These are phyloP conservation scores for Phytopythium kandeliae DNA, from an alignment of 352 stramenopile species.

Conservation along the genomic window DNA sequence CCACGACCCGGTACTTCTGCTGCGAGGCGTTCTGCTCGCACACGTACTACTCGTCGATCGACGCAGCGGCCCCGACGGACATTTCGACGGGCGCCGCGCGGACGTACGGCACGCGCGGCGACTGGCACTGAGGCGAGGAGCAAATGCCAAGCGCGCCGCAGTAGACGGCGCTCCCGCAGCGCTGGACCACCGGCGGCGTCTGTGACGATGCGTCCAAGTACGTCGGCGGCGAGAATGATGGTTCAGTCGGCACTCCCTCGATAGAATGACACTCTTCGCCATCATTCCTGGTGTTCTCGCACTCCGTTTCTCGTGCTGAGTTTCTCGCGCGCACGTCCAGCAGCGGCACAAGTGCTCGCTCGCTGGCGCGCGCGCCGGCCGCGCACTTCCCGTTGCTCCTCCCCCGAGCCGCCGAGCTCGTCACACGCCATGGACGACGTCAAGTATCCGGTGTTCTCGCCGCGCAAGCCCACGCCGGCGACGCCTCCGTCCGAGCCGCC, in stretches of 20 bases:
- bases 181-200: no score
- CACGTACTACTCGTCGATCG: conserved; percentile 7
- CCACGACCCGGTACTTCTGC: conserved; percentile 43
- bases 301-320: neutral
- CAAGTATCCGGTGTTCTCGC: conserved; percentile 22
- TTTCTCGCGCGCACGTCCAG: no score
- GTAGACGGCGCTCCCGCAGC: no score
- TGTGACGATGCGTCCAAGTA: no score
- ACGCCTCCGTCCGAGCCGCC: neutral
- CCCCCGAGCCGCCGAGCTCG: neutral
- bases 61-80: neutral
- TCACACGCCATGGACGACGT: conserved; percentile 11
- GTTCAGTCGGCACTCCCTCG: neutral
- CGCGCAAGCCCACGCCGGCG: conserved; percentile 13
- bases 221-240: no score
- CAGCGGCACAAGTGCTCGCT: neutral
- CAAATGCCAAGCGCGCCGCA: neutral
- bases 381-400: conserved; percentile 1
- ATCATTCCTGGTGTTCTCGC: neutral
- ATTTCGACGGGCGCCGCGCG: neutral
- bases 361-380: no score
- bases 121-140: neutral
- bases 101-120: conserved; percentile 2
- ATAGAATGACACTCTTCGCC: neutral
- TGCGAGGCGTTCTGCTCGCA: conserved; percentile 27